Base-by-base conservation (phyloP, 495 filamentous ascomycete genomes). In the Xylaria castorea region DNA sequence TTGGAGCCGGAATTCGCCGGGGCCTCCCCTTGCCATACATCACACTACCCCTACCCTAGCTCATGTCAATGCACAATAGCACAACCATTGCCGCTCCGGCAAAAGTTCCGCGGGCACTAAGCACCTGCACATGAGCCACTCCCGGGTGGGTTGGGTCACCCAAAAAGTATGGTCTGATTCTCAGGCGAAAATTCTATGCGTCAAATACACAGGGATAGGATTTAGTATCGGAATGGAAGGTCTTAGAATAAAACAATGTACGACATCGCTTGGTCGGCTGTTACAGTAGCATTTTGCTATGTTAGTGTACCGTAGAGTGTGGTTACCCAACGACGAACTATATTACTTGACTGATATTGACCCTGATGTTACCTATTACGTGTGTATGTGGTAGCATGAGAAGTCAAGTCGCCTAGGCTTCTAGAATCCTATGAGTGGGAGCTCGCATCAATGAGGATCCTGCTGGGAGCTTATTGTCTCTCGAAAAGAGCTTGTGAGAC, bases 1-100 rank as follows among this genome's bases (percentile, higher is more conserved):
- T n/a, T n/a, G 44, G 30, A 20, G 32, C 46, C 46, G 64, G 14
- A 66, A 40, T 22, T 68, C 34, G 50, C 57, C 57, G 18, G 57
- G 30, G 20, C 12, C 20, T 60, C 3, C 55, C 12, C 55, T 12
- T 53, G 5, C 20, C 36, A 25, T 3, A 65, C 20, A 25, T 22
- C 12, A 63, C 8, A 20, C 11, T 27, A 61, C 32, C 12, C 3
- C 18, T 62, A 62, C 58, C 16, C 58, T 62, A 66, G 46, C 27
- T 55, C 50, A 40, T 40, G 65, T 68, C 63, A 68, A 55, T 30
- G 65, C 65, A 68, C 5, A 57, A 36, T 14, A 68, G 46, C 32
- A 65, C 32, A 20, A 32, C 50, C 50, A 40, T 30, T 68, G 65
- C 60, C 60, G 60, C 50, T 27, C 66, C 66, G 66, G 66, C 34